A percentile compares a stretch with the other conserved stretches of the same genome.
Conservation (phyloP, 2,329 filamentous ascomycete species). For the Cytospora piceicola region DNA sequence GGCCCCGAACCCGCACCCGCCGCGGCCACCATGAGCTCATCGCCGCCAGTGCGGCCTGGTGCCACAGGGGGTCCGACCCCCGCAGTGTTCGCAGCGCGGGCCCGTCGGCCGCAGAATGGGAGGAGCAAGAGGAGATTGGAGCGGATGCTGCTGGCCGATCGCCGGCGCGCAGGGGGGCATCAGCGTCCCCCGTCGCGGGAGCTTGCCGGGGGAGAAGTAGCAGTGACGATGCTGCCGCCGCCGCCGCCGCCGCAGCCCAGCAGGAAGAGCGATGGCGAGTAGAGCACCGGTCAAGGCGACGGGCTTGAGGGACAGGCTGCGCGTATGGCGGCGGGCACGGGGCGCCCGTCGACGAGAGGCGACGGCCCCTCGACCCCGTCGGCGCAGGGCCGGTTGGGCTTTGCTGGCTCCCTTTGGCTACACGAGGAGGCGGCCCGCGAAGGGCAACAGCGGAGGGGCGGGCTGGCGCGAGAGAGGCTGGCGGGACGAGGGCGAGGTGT, state of each 20-base stretch:
- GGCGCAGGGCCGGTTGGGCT: background rate
- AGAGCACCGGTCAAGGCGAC: background rate
- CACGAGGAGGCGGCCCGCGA: background rate
- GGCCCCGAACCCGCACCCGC: background rate
- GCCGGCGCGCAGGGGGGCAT: background rate
- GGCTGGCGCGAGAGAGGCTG: slow-evolving; percentile 4
- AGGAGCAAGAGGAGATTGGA: background rate
- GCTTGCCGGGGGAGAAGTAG: background rate
- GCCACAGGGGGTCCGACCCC: background rate
- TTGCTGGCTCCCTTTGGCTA: slow-evolving; percentile 10
- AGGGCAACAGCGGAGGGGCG: background rate
- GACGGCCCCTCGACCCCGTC: too few species aligned
- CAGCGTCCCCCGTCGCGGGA: too few species aligned
- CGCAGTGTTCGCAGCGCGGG: background rate
- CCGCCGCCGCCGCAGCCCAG: background rate
- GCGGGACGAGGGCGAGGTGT: background rate
- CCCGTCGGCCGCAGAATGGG: background rate
- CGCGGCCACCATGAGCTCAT: background rate
- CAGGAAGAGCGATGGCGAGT: background rate
- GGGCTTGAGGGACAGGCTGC: background rate
- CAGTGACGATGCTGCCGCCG: background rate
- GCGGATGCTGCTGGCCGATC: background rate
- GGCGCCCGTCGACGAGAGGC: background rate
- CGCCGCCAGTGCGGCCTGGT: background rate
- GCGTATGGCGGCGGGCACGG: background rate